Base-by-base conservation (phyloP, 768 basidiomycete genomes). In the Boletus rex-veris region DNA sequence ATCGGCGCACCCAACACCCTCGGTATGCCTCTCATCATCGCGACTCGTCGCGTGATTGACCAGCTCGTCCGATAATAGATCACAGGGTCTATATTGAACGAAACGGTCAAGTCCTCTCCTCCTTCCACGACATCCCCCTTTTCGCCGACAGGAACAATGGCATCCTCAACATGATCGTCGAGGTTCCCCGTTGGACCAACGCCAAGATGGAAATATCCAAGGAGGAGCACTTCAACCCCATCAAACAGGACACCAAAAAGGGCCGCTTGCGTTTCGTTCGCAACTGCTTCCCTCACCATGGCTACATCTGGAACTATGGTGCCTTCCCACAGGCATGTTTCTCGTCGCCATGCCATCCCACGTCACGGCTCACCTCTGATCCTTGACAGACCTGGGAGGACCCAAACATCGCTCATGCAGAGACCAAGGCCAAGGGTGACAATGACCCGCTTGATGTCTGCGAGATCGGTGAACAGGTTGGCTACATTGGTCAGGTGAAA, bases 271-370 rank as follows among this genome's bases (percentile, higher is more conserved):
- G 97, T 65, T 98, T 81, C 74, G 97, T 99, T 63, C 88, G 97
- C 76, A 98, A 98, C 82, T 98, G 97, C 76, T 99, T 99, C 90
- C 97, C 97, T 63, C 97, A 99, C 80, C 95, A 98, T 71, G 96
- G 97, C 36, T 95, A 98, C 81, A 94, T 99, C 80, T 99, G 97
- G 97, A 99, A 99, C 82, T 99, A 99, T 69, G 96, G 96, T 66
- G 94, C 95, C 55, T 97, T 99, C 85, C 96, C 96, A 57, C 93
- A 96, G 84, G 93, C 88, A 52, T 45, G 83, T 45, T 39, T 18
- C 15, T 43, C 16, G 9, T 10, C 41, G 4, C 38, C 30, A 10
- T 39, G 28, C 26, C 31, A 14, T 16, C 33, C 12, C 14, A 6
- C 28, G 9, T 15, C 28, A 8, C 33, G 18, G 11, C 43, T 41